A percentile compares a stretch with the other conserved stretches of the same genome.
phyloP scores from a whole-genome alignment of 1,284 basidiomycete genomes.

The Cerrena zonata region DNA sequence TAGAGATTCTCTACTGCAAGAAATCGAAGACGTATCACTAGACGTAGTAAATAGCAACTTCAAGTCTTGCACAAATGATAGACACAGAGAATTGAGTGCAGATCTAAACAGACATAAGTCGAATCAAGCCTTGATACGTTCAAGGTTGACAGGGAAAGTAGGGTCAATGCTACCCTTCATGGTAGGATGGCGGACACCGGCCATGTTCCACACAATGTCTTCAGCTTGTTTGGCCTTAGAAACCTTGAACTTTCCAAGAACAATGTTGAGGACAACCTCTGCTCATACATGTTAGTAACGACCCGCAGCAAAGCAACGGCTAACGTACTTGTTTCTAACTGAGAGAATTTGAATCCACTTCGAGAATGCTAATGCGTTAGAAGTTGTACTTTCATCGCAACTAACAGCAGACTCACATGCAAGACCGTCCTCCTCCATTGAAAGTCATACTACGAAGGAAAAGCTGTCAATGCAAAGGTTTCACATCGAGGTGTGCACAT shows the following conservation, averaged over 20 bases:
- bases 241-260: constrained; percentile 10
- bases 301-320: no score
- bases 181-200: constrained; percentile 11
- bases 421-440: constrained; percentile 26
- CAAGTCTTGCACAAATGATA: no score
- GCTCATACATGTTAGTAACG: neutral
- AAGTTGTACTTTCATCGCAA: no score
- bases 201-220: constrained; percentile 12
- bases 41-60: no score
- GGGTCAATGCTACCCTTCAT: no score
- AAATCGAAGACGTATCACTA: no score
- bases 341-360: constrained; percentile 2
- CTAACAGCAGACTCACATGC: constrained; percentile 21
- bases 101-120: no score
- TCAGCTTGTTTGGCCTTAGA: neutral
- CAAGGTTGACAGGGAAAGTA: no score
- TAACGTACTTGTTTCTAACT: constrained; percentile 3
- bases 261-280: constrained; percentile 13
- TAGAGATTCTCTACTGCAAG: no score
- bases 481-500: constrained; percentile 3
- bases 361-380: neutral
- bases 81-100: no score
- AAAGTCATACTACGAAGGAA: constrained; percentile 28
- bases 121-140: no score
- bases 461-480: neutral